Conservation (phyloP, 2,329 filamentous ascomycete genomes). For the Didymella pomorum region DNA sequence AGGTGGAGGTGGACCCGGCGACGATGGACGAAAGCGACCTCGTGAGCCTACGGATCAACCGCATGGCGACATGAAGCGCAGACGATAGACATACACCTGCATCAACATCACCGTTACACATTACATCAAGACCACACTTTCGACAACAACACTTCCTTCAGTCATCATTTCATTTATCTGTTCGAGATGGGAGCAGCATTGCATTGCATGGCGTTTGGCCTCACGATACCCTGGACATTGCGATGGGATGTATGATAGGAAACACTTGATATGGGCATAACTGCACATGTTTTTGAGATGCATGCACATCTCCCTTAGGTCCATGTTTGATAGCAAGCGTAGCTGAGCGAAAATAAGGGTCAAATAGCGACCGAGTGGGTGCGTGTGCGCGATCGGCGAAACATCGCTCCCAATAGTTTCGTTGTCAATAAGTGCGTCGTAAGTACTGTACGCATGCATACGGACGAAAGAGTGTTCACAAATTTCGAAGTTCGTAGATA, state of each 20-base stretch:
- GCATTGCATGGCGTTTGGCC: constrained; percentile 27
- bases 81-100: constrained; percentile 27
- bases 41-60: constrained; percentile 36
- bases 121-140: constrained; percentile 13
- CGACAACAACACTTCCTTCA: background rate
- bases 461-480: background rate
- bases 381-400: background rate
- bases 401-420: background rate
- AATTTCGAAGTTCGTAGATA: background rate
- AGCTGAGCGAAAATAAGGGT: too few relatives aligned
- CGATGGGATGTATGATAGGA: constrained; percentile 3
- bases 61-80: constrained; percentile 37
- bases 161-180: background rate
- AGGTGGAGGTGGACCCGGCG: constrained; percentile 23
- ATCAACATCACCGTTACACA: constrained; percentile 10
- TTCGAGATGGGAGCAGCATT: constrained; percentile 2
- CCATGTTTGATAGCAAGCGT: too few relatives aligned
- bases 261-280: background rate
- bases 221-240: constrained; percentile 25
- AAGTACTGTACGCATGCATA: background rate
- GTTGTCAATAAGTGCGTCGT: background rate
- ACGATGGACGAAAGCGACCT: constrained; percentile 35
- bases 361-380: too few relatives aligned
- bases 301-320: too few relatives aligned
- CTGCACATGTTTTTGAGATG: too few relatives aligned